Base-by-base conservation (phyloP, 306 rosid species). In the Crataegus laevigata region DNA sequence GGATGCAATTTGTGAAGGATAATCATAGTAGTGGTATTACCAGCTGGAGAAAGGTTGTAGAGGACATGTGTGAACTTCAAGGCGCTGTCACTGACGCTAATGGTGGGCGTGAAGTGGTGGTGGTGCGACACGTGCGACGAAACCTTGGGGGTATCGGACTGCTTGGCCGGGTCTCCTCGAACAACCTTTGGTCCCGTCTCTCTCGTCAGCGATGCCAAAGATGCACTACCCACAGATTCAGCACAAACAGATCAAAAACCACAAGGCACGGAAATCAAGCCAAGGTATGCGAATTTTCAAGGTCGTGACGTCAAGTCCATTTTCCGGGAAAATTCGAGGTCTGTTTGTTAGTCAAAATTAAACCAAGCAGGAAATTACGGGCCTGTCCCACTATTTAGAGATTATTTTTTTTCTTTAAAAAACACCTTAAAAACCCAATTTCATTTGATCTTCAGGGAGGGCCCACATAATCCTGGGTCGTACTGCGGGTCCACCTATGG, bases 1-100 rank as follows among this genome's bases (percentile, higher is more conserved):
- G 4, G 19, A 14, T 47, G 52, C 52, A 15, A 17, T 5, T 29
- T 63, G 65, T 15, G 8, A 4, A 14, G 52, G 52, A 47, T 45
- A 0, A 2, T 17, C 19, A 47, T 45, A 14, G 52, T 45, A 15
- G 52, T 14, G 52, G 5, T 15, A 47, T 6, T 84, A 93, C 98
- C 97, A 42, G 89, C 94, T 8, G 98, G 97, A 36, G 96, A 89
- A 74, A 94, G 96, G 50, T 94, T 94, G 85, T 91, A 91, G 81
- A 94, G 97, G 67, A 94, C 82, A 68, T 91, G 98, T 0, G 98
- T 94, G 81, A 94, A 94, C 79, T 94, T 94, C 81, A 94, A 55
- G 9, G 96, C 54, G 65, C 98, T 94, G 81, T 94, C 98, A 8
- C 97, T 94, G 45, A 84, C 87, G 77, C 66, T 83, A 74, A 94